Conservation (phyloP, 2,329 filamentous ascomycete genomes). For the Aureobasidium lini region DNA sequence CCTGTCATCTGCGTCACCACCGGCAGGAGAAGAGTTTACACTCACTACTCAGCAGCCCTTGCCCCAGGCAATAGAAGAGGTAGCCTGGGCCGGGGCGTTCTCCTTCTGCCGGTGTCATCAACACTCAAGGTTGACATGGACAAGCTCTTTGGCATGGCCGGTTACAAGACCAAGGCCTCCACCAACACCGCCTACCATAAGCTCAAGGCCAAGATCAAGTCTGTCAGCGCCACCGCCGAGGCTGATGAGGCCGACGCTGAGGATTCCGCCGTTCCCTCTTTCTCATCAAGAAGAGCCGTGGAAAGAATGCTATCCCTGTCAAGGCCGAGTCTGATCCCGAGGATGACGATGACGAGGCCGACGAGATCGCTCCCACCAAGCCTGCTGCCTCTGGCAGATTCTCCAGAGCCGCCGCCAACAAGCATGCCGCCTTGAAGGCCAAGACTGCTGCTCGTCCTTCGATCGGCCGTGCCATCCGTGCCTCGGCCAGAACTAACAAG, state of each 20-base stretch:
- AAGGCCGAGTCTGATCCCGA: background rate
- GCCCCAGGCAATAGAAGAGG: background rate
- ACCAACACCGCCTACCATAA: conserved; percentile 40
- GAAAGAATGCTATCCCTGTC: background rate
- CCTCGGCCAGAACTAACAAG: background rate
- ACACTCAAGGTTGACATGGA: conserved; percentile 18
- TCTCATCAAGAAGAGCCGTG: conserved; percentile 1
- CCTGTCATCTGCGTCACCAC: background rate
- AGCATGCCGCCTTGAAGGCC: background rate
- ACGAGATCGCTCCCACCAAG: background rate
- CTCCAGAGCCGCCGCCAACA: background rate
- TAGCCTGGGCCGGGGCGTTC: background rate
- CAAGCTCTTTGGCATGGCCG: conserved; percentile 17
- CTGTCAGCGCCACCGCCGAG: background rate
- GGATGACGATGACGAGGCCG: background rate
- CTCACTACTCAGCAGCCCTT: background rate
- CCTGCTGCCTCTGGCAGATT: background rate
- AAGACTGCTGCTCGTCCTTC: too few species aligned
- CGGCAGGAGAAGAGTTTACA: background rate
- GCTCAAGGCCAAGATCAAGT: conserved; percentile 55
- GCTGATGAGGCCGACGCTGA: background rate
- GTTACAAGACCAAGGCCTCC: conserved; percentile 19
- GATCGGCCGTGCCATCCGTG: background rate
- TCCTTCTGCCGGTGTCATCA: background rate
- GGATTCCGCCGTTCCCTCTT: background rate